Percentiles rank a stretch among this genome's conserved stretches.
phyloP scores from a whole-genome alignment of 2,329 filamentous ascomycete genomes.

The Cercospora janseana region DNA sequence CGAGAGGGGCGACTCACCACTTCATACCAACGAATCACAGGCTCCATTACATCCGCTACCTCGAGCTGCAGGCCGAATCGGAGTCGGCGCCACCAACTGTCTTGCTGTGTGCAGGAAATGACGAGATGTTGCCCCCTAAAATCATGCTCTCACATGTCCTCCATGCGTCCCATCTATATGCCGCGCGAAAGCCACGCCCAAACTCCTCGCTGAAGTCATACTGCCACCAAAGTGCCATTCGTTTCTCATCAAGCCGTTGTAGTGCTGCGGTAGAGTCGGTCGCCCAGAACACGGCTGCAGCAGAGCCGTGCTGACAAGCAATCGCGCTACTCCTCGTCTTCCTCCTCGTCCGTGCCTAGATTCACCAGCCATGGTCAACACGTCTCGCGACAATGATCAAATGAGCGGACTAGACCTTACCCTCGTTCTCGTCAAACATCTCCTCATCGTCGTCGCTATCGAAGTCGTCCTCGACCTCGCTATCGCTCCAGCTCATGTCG shows the following conservation, averaged over 20 bases:
- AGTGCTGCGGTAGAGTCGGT: too few relatives aligned
- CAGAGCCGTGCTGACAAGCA: background rate
- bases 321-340: constrained; percentile 21
- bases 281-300: too few relatives aligned
- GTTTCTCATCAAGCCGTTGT: background rate
- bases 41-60: too few relatives aligned
- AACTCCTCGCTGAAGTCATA: constrained; percentile 22
- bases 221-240: constrained; percentile 15
- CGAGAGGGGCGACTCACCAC: too few relatives aligned
- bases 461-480: constrained; percentile 65
- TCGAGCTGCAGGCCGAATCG: too few relatives aligned
- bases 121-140: background rate
- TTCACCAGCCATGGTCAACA: background rate
- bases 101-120: constrained; percentile 2
- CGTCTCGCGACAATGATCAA: constrained; percentile 37
- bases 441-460: constrained; percentile 63
- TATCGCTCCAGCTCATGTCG: constrained; percentile 69
- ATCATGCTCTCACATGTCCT: constrained; percentile 3
- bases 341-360: constrained; percentile 20
- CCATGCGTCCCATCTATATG: constrained; percentile 6
- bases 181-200: constrained; percentile 12
- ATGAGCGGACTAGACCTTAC: constrained; percentile 48
- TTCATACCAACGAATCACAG: too few relatives aligned
- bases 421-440: constrained; percentile 58
- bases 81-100: too few relatives aligned